These are phyloP conservation scores for Paecilomyces formosus DNA, from an alignment of 2,329 filamentous ascomycete species.

Conservation along the genomic window DNA sequence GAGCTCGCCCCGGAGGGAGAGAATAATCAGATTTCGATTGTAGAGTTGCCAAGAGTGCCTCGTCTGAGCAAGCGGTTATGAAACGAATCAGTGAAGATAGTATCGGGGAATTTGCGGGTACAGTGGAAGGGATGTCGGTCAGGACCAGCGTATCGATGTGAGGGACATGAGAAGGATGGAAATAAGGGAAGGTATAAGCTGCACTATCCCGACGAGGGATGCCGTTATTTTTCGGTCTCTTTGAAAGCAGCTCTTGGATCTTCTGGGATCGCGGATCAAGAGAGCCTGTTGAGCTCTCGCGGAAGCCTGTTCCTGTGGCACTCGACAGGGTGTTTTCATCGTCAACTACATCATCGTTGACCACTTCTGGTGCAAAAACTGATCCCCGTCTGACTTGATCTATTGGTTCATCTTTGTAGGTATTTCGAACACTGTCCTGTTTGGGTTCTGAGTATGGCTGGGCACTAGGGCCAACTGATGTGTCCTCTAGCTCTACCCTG, in stretches of 20 bases:
- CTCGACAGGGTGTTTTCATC: constrained; percentile 7
- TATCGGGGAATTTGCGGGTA: constrained; percentile 34
- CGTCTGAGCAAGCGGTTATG: constrained; percentile 50
- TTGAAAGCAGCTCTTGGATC: constrained; percentile 31
- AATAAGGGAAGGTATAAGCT: constrained; percentile 21
- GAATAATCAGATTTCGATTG: constrained; percentile 51
- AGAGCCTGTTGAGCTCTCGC: constrained; percentile 10
- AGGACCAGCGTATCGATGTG: constrained; percentile 49
- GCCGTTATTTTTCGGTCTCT: constrained; percentile 25
- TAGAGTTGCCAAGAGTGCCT: constrained; percentile 45
- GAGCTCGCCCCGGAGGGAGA: constrained; percentile 49
- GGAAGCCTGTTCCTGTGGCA: constrained; percentile 7
- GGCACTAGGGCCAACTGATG: constrained; percentile 12
- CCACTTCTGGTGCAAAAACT: constrained; percentile 40
- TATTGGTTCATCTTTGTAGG: constrained; percentile 24
- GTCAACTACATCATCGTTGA: constrained; percentile 15
- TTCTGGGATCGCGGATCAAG: constrained; percentile 20
- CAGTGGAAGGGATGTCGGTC: constrained; percentile 47
- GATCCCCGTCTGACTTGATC: constrained; percentile 31
- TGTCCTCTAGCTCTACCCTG: constrained; percentile 34
- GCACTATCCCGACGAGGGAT: constrained; percentile 20
- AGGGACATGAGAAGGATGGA: constrained; percentile 51
- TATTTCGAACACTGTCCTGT: background rate
- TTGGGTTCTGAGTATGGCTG: background rate
- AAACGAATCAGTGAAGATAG: constrained; percentile 43